Evolutionary conservation across 495 filamentous ascomycete genomes (phyloP).

Genomic region (Hypoxylon lienhwacheense): DNA sequence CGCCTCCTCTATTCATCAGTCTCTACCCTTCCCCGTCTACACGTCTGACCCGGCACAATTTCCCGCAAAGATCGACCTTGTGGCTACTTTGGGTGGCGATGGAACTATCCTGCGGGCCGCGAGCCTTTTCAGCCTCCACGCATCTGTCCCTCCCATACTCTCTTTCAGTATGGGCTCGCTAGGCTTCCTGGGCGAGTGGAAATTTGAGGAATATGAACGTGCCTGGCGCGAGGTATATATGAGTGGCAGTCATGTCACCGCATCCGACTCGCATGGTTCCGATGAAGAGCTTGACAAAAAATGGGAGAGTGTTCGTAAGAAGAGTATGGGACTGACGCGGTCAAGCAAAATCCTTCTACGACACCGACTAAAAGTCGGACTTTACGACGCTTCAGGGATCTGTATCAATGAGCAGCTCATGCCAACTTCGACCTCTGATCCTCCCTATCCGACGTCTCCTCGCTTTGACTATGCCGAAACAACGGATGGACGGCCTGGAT

Average conservation of each 20-base stretch:
- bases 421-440: slow-evolving; percentile 47
- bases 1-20: slow-evolving; percentile 71
- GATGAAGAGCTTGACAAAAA: slow-evolving; percentile 16
- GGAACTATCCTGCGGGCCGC: slow-evolving; percentile 92
- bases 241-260: slow-evolving; percentile 70
- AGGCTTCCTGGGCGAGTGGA: slow-evolving; percentile 96
- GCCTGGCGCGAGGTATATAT: slow-evolving; percentile 93
- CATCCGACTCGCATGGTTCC: slow-evolving; percentile 47
- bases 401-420: slow-evolving; percentile 53
- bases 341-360: slow-evolving; percentile 80
- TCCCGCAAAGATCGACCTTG: slow-evolving; percentile 75
- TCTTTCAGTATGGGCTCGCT: slow-evolving; percentile 96
- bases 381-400: slow-evolving; percentile 66
- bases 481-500: slow-evolving; percentile 30
- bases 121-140: slow-evolving; percentile 82
- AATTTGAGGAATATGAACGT: slow-evolving; percentile 84
- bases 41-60: slow-evolving; percentile 52
- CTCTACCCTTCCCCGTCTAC: slow-evolving; percentile 78
- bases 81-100: slow-evolving; percentile 89
- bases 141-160: slow-evolving; percentile 85
- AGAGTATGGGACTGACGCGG: slow-evolving; percentile 74
- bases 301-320: slow-evolving; percentile 76
- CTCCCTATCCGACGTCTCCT: slow-evolving; percentile 35
- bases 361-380: slow-evolving; percentile 78
- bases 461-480: background rate